Evolutionary conservation across 148 eudicot genomes (phyloP).

Genomic region (Camellia lanceoleosa): DNA sequence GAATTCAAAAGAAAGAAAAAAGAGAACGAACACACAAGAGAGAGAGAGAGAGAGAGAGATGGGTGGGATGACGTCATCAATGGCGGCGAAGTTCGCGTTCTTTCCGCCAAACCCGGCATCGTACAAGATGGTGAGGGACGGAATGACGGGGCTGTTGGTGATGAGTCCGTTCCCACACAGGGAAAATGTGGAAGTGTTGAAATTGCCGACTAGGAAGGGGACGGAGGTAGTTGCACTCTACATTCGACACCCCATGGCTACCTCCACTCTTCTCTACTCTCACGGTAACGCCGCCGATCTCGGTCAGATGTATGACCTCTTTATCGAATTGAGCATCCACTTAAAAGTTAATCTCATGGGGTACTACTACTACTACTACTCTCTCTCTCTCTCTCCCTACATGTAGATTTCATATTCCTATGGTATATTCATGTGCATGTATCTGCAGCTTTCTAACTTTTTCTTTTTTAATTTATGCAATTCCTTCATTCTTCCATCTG

Average conservation of each 20-base stretch:
- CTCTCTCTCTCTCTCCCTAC: background rate
- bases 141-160: slow-evolving; percentile 46
- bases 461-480: background rate
- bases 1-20: background rate
- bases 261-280: slow-evolving; percentile 59
- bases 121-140: slow-evolving; percentile 56
- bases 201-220: slow-evolving; percentile 51
- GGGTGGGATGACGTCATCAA: slow-evolving; percentile 85
- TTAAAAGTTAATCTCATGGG: slow-evolving; percentile 69
- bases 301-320: slow-evolving; percentile 79
- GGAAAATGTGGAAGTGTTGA: slow-evolving; percentile 65
- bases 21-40: background rate
- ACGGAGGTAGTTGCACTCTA: slow-evolving; percentile 61
- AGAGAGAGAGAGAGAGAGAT: slow-evolving; percentile 19
- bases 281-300: slow-evolving; percentile 85
- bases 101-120: slow-evolving; percentile 82
- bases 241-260: slow-evolving; percentile 71
- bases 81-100: slow-evolving; percentile 84
- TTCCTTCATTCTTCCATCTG: slow-evolving; percentile 2
- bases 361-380: slow-evolving; percentile 22
- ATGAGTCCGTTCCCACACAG: slow-evolving; percentile 64
- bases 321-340: slow-evolving; percentile 58
- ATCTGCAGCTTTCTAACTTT: background rate
- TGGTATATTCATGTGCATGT: background rate
- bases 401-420: too few species aligned